Conservation (phyloP, 495 filamentous ascomycete species). For the Antarctomyces pellizariae region DNA sequence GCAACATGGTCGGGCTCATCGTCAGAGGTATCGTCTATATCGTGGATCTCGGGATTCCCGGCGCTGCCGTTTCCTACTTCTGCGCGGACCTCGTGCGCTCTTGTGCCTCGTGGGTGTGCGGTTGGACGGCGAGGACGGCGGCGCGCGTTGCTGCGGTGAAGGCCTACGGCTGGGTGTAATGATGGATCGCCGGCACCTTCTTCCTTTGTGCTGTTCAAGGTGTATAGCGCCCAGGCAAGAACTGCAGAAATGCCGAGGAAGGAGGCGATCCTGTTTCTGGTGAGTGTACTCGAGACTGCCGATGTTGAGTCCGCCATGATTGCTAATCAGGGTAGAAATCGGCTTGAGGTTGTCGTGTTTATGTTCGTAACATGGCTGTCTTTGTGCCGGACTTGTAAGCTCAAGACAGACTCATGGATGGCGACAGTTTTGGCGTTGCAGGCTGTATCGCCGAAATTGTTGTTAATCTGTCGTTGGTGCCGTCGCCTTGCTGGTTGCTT, state of each 20-base stretch:
- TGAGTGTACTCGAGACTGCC: conserved; percentile 11
- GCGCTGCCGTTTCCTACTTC: no score
- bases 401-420: no score
- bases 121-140: conserved; percentile 20
- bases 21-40: conserved; percentile 19
- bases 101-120: no score
- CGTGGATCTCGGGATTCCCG: no score
- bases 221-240: conserved; percentile 6
- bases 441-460: no score
- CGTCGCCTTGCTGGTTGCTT: no score
- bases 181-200: neutral
- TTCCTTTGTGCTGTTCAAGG: conserved; percentile 4
- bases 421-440: no score
- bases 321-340: no score
- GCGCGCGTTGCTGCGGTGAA: conserved; percentile 36
- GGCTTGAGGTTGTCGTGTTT: no score
- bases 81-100: conserved; percentile 5
- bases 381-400: no score
- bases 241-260: conserved; percentile 4
- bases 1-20: conserved; percentile 19
- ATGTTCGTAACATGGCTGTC: no score
- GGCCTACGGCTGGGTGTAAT: conserved; percentile 5
- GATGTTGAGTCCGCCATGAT: conserved; percentile 13
- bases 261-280: conserved; percentile 7
- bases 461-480: no score